These are phyloP conservation scores for Triticum aestivum DNA, from an alignment of 176 grass and related monocot species.

Conservation along the genomic window DNA sequence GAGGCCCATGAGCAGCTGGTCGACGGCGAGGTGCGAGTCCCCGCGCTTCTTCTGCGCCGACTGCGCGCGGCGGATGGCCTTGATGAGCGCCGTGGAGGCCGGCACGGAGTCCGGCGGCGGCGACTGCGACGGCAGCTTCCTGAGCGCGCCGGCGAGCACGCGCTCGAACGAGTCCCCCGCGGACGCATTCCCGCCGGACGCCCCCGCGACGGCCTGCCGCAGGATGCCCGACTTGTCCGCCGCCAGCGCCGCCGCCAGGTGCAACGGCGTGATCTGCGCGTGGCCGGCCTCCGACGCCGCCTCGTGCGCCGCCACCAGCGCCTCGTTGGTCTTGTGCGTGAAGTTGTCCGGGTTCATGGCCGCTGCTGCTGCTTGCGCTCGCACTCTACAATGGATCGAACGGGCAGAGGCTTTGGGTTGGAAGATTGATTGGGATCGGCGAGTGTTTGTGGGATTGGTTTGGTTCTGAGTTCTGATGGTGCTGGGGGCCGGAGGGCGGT, in stretches of 20 bases:
- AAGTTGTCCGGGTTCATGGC: slow-evolving; percentile 95
- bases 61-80: slow-evolving; percentile 66
- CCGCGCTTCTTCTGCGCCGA: slow-evolving; percentile 67
- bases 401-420: neutral
- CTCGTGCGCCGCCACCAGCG: slow-evolving; percentile 80
- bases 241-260: slow-evolving; percentile 55
- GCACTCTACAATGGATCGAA: neutral
- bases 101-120: slow-evolving; percentile 59
- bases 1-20: slow-evolving; percentile 64
- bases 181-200: slow-evolving; percentile 30
- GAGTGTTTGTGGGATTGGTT: neutral
- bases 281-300: slow-evolving; percentile 55
- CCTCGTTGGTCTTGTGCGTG: slow-evolving; percentile 97
- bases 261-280: slow-evolving; percentile 70
- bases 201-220: slow-evolving; percentile 53
- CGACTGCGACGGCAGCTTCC: slow-evolving; percentile 62
- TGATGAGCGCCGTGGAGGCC: slow-evolving; percentile 54
- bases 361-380: neutral
- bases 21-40: slow-evolving; percentile 73
- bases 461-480: neutral
- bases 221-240: slow-evolving; percentile 53
- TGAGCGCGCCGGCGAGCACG: slow-evolving; percentile 50
- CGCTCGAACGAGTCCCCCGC: slow-evolving; percentile 60
- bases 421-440: neutral
- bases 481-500: neutral